Base-by-base conservation (phyloP, 2,329 filamentous ascomycete genomes). In the Myrmaecium sp. region DNA sequence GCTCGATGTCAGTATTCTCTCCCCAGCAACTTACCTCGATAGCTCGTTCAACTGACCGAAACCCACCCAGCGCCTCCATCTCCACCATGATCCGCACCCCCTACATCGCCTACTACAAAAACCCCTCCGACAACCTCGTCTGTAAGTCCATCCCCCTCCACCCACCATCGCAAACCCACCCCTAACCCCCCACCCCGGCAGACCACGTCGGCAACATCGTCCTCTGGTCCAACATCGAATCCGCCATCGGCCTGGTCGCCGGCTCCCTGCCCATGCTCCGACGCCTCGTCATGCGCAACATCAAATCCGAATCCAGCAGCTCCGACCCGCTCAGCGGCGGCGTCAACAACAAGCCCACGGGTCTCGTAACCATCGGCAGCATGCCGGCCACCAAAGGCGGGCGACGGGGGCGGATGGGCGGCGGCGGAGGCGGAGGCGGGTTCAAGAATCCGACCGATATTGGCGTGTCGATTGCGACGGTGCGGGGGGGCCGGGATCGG, bases 201-300 rank as follows among this genome's bases (percentile, higher is more conserved):
- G n/a, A 42, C 38, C 39, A 43, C 28, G 48, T 53, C 6, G 52
- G 52, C 18, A 48, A 52, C 23, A 56, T 59, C 18, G 52, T 51
- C 0, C 45, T 58, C 27, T 62, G 57, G 57, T 58, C 57, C 3
- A 50, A 61, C 17, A 48, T 61, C 14, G 61, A 63, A 33, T 56
- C 58, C 17, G 61, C 57, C 6, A 58, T 56, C 11, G 61, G 60
- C 11, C 60, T 66, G 33, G 49, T 57, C 5, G 58, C 62, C 8
- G 59, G 57, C 3, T 61, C 57, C 5, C 43, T 58, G 19, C 55
- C 57, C 5, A 52, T 57, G 4, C 47, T 62, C 2, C 56, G 59
- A 0, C 58, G 58, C 2, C 39, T 63, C 5, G 46, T 62, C 4
- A n/a, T n/a, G n/a, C n/a, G n/a, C n/a, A n/a, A n/a, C n/a, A n/a